phyloP scores from a whole-genome alignment of 2,329 filamentous ascomycete genomes.

The Pyrenophora seminiperda region DNA sequence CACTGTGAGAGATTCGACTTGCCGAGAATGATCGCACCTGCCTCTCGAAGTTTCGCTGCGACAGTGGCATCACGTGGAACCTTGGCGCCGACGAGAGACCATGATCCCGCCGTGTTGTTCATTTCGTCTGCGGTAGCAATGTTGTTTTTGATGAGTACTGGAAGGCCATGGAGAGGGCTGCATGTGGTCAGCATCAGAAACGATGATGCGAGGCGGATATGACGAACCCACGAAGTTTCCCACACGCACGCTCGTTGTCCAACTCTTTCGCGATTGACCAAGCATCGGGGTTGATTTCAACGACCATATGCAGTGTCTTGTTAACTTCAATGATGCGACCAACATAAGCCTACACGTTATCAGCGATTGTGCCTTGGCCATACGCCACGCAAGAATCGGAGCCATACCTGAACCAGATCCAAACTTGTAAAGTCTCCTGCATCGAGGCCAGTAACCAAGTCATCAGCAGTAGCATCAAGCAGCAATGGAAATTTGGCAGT shows the following conservation, averaged over 20 bases:
- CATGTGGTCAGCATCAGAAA: slow-evolving; percentile 3
- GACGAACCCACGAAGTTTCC: slow-evolving; percentile 53
- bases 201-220: neutral
- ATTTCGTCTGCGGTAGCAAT: slow-evolving; percentile 67
- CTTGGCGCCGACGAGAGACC: slow-evolving; percentile 63
- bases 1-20: slow-evolving; percentile 70
- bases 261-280: slow-evolving; percentile 54
- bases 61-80: slow-evolving; percentile 64
- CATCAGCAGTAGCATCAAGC: slow-evolving; percentile 58
- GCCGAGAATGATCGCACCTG: slow-evolving; percentile 68
- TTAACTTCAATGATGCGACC: slow-evolving; percentile 60
- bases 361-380: neutral
- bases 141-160: slow-evolving; percentile 70
- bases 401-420: slow-evolving; percentile 55
- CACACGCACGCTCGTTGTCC: slow-evolving; percentile 56
- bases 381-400: neutral
- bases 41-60: slow-evolving; percentile 63
- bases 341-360: slow-evolving; percentile 53
- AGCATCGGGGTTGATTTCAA: slow-evolving; percentile 63
- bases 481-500: slow-evolving; percentile 45
- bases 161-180: slow-evolving; percentile 66
- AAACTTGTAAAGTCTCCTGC: slow-evolving; percentile 60
- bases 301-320: slow-evolving; percentile 57
- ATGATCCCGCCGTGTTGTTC: slow-evolving; percentile 69
- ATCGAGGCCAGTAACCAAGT: slow-evolving; percentile 57